phyloP scores from a whole-genome alignment of 169 alveolate genomes.

The Cryptosporidium muris region DNA sequence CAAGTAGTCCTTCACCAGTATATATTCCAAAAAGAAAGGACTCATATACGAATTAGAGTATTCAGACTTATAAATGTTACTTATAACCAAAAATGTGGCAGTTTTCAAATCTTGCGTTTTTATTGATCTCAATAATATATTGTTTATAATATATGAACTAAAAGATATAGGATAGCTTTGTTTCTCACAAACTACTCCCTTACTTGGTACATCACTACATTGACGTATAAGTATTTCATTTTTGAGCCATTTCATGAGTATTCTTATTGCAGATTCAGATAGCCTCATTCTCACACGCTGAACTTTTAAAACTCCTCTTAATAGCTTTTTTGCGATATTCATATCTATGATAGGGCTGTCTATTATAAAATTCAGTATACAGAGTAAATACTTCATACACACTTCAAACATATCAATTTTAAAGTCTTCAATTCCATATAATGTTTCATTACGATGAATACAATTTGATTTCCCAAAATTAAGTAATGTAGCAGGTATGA shows the following conservation, averaged over 20 bases:
- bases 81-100: constrained; percentile 5
- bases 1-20: constrained; percentile 34
- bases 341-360: neutral
- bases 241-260: constrained; percentile 53
- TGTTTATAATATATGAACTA: constrained; percentile 39
- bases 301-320: too few species aligned
- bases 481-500: too few species aligned
- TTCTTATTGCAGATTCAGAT: neutral
- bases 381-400: too few species aligned
- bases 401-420: too few species aligned
- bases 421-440: too few species aligned
- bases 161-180: constrained; percentile 26
- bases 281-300: too few species aligned
- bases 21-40: constrained; percentile 36
- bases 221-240: constrained; percentile 36
- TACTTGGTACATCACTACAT: constrained; percentile 19
- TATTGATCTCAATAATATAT: constrained; percentile 49
- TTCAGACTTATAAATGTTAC: neutral
- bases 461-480: too few species aligned
- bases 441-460: too few species aligned
- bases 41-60: neutral
- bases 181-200: constrained; percentile 5
- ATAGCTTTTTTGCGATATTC: neutral
- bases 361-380: constrained; percentile 3
- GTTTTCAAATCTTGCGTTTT: constrained; percentile 4